Evolutionary conservation across 176 grass and related monocot genomes (phyloP).

Genomic region (Oryza rufipogon): DNA sequence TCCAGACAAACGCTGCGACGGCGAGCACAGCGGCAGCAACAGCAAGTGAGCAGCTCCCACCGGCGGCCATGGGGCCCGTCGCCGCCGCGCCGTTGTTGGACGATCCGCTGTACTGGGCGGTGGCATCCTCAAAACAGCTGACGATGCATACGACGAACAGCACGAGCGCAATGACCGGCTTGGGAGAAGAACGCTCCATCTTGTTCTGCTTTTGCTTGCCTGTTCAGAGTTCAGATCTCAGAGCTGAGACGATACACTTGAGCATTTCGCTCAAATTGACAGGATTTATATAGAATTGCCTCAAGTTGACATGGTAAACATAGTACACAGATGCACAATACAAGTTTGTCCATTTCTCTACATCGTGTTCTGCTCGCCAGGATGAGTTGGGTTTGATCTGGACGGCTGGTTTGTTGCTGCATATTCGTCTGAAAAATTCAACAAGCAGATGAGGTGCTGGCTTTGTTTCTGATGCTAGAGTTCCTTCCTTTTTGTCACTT

Average conservation of each 20-base stretch:
- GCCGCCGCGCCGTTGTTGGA: not conserved
- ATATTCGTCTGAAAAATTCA: too few species aligned
- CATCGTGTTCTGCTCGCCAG: not conserved
- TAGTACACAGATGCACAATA: not conserved
- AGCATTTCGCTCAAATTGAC: not conserved
- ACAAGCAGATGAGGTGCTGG: too few species aligned
- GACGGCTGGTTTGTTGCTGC: too few species aligned
- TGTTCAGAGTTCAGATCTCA: not conserved
- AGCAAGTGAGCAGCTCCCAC: not conserved
- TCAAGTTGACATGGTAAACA: not conserved
- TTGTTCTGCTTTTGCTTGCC: not conserved
- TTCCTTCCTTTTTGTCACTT: too few species aligned
- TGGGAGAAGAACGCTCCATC: not conserved
- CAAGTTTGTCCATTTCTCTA: not conserved
- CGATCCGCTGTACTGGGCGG: not conserved
- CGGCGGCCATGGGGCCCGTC: not conserved
- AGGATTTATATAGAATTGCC: not conserved
- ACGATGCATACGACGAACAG: not conserved
- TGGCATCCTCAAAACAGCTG: not conserved
- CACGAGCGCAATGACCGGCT: not conserved
- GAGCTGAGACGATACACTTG: not conserved
- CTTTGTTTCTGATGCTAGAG: too few species aligned
- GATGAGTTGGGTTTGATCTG: too few species aligned
- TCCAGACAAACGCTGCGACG: slow-evolving; percentile 28
- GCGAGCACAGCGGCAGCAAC: not conserved